phyloP scores from a whole-genome alignment of 805 yeast genomes.

The Candida berthetii region DNA sequence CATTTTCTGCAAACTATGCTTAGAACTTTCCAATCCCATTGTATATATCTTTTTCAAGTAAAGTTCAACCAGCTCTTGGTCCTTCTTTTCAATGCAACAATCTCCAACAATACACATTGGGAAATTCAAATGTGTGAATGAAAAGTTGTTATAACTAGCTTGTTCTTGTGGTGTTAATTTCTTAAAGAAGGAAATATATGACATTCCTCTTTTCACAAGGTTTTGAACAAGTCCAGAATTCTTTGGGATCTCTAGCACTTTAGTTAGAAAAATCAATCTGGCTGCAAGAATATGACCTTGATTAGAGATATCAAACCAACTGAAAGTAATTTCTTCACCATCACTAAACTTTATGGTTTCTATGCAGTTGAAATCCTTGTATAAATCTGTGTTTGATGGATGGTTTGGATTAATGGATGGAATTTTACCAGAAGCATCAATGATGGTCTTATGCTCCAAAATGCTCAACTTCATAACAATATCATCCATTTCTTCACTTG shows the following conservation, averaged over 20 bases:
- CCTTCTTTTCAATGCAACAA: conserved; percentile 29
- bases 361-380: conserved; percentile 5
- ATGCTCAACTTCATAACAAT: conserved; percentile 23
- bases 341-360: conserved; percentile 2
- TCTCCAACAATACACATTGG: conserved; percentile 47
- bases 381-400: conserved; percentile 8
- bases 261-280: conserved; percentile 28
- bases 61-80: conserved; percentile 27
- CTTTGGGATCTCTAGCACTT: conserved; percentile 32
- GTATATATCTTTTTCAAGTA: conserved; percentile 30
- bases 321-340: conserved; percentile 9
- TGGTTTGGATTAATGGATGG: conserved; percentile 16
- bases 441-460: conserved; percentile 30
- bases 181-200: conserved; percentile 24
- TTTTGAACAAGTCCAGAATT: conserved; percentile 27
- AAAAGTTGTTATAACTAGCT: conserved; percentile 20
- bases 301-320: conserved; percentile 54
- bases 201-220: conserved; percentile 23
- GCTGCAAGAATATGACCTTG: conserved; percentile 36
- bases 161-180: conserved; percentile 4
- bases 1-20: conserved; percentile 24
- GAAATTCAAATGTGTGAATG: conserved; percentile 47
- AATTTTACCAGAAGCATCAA: conserved; percentile 17
- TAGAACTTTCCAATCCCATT: conserved; percentile 47
- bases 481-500: conserved; percentile 4